Evolutionary conservation across 129 eudicot species (phyloP), one percentile per base, ranked within the genome.

Genomic region (Tanacetum coccineum): DNA sequence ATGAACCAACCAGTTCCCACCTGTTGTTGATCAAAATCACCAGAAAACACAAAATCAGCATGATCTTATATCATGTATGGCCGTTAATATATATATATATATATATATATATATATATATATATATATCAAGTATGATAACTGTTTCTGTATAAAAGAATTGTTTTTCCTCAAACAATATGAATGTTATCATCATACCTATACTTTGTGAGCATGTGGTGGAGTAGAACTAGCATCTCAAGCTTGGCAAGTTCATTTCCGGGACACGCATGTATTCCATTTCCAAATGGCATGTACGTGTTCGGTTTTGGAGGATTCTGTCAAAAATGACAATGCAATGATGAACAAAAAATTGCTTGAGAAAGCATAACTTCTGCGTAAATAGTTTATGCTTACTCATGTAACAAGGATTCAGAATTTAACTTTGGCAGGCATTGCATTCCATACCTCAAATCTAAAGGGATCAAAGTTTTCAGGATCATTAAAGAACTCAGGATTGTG

Each of bases 211-310:
- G 87, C 72, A 90, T 72, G 76, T 84, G 93, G 76, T 90, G 95
- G 64, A 87, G 81, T 70, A 90, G 67, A 57, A 90, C 83, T 64
- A 90, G 79, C 78, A 90, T 84, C 80, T 87, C 87, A 58, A 90
- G 79, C 67, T 85, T 90, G 49, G 97, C 95, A 49, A 90, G 95
- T 64, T 87, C 95, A 81, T 87, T 90, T 32, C 97, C 97, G 21
- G 97, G 97, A 73, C 97, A 90, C 6, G 97, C 84, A 73, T 90
- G 97, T 66, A 74, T 71, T 70, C 97, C 97, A 19, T 77, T 81
- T 70, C 97, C 97, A 76, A 90, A 90, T 73, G 97, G 97, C 95
- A 84, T 75, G 62, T 52, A 90, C 12, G 97, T 90, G 60, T 84
- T 82, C 61, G 97, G 92, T 64, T 84, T 90, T 72, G 89, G 92